Evolutionary conservation across 2,329 filamentous ascomycete genomes (phyloP).

Genomic region (Aspergillus sclerotialis): DNA sequence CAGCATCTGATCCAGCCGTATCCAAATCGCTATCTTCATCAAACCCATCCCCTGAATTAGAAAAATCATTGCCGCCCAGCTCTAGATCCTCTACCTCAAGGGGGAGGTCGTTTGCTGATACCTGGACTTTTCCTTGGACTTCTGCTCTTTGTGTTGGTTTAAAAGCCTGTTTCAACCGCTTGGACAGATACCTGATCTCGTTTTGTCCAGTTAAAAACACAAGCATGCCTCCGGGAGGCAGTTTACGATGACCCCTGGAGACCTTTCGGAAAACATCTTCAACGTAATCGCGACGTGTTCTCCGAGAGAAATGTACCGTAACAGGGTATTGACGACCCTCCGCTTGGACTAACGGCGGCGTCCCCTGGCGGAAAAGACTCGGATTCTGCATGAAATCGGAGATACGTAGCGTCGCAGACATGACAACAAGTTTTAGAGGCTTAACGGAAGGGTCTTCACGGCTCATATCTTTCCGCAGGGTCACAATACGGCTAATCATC

Average conservation of each 20-base stretch:
- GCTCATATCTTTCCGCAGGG: constrained; percentile 68
- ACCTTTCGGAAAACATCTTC: constrained; percentile 88
- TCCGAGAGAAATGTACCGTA: constrained; percentile 77
- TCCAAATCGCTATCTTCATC: constrained; percentile 52
- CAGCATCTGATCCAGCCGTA: constrained; percentile 54
- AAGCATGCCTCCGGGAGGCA: constrained; percentile 83
- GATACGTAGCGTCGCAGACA: constrained; percentile 91
- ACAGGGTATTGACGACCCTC: constrained; percentile 91
- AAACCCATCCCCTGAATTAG: constrained; percentile 43
- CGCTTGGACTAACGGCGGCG: constrained; percentile 79
- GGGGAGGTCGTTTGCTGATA: constrained; percentile 70
- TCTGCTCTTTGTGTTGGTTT: constrained; percentile 45
- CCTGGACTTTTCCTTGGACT: constrained; percentile 60
- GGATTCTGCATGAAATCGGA: constrained; percentile 84
- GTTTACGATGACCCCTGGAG: constrained; percentile 75
- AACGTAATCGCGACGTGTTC: constrained; percentile 78
- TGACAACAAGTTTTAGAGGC: constrained; percentile 89
- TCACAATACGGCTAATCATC: constrained; percentile 89
- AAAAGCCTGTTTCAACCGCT: constrained; percentile 65
- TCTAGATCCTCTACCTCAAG: constrained; percentile 84
- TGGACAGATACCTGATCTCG: constrained; percentile 80
- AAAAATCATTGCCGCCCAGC: constrained; percentile 53
- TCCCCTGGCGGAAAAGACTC: constrained; percentile 62
- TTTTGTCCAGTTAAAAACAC: constrained; percentile 92
- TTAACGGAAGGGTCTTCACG: constrained; percentile 63